Evolutionary conservation across 2,329 filamentous ascomycete genomes (phyloP), one percentile per base, ranked within the genome.

Genomic region (Colletotrichum limetticola): DNA sequence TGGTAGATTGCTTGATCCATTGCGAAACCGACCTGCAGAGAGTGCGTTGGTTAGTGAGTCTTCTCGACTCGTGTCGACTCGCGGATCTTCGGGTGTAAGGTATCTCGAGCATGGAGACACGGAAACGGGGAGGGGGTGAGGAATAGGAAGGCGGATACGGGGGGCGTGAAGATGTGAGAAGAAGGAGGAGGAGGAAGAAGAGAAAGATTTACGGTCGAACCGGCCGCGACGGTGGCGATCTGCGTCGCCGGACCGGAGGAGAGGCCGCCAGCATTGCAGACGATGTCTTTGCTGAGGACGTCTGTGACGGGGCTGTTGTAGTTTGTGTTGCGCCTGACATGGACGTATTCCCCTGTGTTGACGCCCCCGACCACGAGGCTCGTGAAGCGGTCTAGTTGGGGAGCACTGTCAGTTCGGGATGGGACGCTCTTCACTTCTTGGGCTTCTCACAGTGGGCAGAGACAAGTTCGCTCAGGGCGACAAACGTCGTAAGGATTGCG

Each of bases 301-400:
- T 85, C 82, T 16, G 82, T 84, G 12, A 90, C 83, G 5, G 88
- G 88, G 24, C 79, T 86, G 81, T 90, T 91, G 77, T 72, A 49
- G 58, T 74, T 74, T 19, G 63, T 66, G 63, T 74, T 74, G 16
- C 30, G 32, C 22, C 72, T 58, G 22, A 74, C 72, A 14, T 65
- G n/a, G 11, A 68, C 63, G 46, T 74, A 74, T 26, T 74, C 72
- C 12, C 72, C 72, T n/a, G 72, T 74, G 63, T 72, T 71, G 8
- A 19, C 22, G 62, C 58, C 63, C 14, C 49, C 68, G 5, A 71
- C 72, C 5, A 74, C 68, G 19, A 74, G 59, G 58, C 72, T 74
- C 14, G 72, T 74, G 52, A 74, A 74, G 35, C 68, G 72, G 32
- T 74, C 68, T 74, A 11, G 22, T 4, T n/a, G 35, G 6, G 22